Percentiles rank a stretch among this genome's conserved stretches.
Evolutionary conservation across 1,284 basidiomycete species (phyloP).

Genomic region (Porogramme epimiltina): DNA sequence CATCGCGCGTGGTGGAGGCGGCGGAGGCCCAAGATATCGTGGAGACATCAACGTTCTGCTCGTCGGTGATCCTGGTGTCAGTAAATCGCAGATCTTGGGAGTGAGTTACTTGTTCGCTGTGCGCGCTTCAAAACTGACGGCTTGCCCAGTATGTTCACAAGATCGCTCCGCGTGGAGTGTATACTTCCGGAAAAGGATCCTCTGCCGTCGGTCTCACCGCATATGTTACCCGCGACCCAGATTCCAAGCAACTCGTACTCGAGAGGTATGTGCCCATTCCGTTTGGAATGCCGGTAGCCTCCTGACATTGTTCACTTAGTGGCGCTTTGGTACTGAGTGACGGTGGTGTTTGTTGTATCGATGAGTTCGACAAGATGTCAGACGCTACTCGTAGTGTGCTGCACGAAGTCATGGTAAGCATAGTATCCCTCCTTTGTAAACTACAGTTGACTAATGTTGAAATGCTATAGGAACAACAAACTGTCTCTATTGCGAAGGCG

Average conservation of each 20-base stretch:
- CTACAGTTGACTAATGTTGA: not conserved
- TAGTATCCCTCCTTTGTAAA: not conserved
- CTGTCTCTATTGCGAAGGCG: conserved; percentile 98
- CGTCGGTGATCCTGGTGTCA: conserved; percentile 98
- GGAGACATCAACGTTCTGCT: conserved; percentile 98
- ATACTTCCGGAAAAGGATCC: conserved; percentile 96
- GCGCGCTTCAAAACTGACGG: not conserved
- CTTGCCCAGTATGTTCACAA: conserved; percentile 90
- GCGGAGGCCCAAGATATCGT: conserved; percentile 92
- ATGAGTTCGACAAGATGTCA: conserved; percentile 99
- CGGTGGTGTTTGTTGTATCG: conserved; percentile 98
- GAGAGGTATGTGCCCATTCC: conserved; percentile 72
- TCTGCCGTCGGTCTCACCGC: conserved; percentile 98
- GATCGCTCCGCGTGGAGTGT: conserved; percentile 96
- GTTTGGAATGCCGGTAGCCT: too few species aligned
- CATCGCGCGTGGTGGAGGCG: conserved; percentile 90
- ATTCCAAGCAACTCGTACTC: conserved; percentile 96
- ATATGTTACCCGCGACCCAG: conserved; percentile 96
- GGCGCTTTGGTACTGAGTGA: conserved; percentile 97
- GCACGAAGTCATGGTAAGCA: conserved; percentile 98
- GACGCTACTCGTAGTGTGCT: conserved; percentile 95
- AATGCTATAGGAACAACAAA: conserved; percentile 90
- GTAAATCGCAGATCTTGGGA: conserved; percentile 93
- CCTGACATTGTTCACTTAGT: too few species aligned
- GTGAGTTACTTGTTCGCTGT: conserved; percentile 43